A percentile compares a stretch with the other conserved stretches of the same genome.
phyloP scores from a whole-genome alignment of 352 stramenopile genomes.

The Pythium biforme region DNA sequence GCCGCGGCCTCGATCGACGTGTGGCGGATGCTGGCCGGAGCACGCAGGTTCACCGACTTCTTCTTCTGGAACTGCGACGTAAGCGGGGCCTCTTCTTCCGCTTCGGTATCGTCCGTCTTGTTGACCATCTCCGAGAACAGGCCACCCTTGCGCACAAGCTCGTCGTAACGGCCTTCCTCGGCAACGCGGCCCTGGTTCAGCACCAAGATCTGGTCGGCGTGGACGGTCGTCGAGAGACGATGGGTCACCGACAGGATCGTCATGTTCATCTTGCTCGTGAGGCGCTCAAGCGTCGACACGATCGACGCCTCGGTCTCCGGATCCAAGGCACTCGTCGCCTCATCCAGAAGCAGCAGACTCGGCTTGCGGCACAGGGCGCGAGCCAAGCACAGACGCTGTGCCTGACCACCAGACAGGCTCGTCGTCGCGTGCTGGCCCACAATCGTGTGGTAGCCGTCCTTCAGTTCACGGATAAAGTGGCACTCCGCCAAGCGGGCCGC shows the following conservation, averaged over 20 bases:
- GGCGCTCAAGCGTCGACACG: conserved; percentile 73
- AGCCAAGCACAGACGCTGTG: conserved; percentile 83
- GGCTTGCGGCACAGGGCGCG: conserved; percentile 78
- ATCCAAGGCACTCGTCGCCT: conserved; percentile 86
- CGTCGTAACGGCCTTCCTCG: conserved; percentile 76
- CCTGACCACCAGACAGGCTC: conserved; percentile 83
- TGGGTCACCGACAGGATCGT: conserved; percentile 90
- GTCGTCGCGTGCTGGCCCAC: conserved; percentile 86
- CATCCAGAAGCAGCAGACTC: conserved; percentile 78
- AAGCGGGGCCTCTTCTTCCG: conserved; percentile 33
- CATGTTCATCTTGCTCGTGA: conserved; percentile 86
- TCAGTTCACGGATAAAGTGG: conserved; percentile 80
- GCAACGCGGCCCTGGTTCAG: conserved; percentile 74
- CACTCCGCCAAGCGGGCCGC: conserved; percentile 78
- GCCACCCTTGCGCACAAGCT: conserved; percentile 60
- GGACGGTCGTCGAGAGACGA: conserved; percentile 77
- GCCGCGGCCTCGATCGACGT: conserved; percentile 9
- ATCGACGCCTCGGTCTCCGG: conserved; percentile 86
- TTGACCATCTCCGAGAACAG: conserved; percentile 87
- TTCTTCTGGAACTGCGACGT: conserved; percentile 22
- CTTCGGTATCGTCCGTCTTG: conserved; percentile 61
- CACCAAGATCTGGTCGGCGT: conserved; percentile 82
- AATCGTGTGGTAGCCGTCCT: conserved; percentile 80
- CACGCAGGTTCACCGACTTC: conserved; percentile 17
- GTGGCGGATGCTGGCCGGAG: conserved; percentile 10